Evolutionary conservation across 1,139 yeast species (phyloP).

Genomic region (Debaryomyces subglobosus): DNA sequence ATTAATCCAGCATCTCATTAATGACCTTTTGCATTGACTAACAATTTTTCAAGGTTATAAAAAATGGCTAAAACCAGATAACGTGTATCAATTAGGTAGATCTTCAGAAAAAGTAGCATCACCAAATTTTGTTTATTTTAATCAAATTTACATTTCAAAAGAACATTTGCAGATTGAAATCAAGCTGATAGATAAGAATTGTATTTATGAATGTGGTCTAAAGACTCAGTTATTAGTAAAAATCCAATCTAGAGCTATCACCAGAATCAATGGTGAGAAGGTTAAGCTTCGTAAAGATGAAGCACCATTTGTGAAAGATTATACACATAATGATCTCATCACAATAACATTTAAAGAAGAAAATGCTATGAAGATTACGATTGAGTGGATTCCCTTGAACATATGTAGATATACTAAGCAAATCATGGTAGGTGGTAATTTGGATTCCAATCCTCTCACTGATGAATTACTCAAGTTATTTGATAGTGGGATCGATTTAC

Average conservation of each 20-base stretch:
- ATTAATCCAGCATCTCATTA: background rate
- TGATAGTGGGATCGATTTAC: conserved; percentile 25
- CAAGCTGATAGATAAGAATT: conserved; percentile 13
- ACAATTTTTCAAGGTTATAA: conserved; percentile 2
- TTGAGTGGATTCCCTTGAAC: conserved; percentile 31
- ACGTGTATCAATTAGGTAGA: conserved; percentile 33
- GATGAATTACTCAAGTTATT: conserved; percentile 13
- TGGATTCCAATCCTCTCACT: conserved; percentile 5
- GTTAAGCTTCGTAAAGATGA: conserved; percentile 25
- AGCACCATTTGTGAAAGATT: conserved; percentile 20
- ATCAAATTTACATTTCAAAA: conserved; percentile 33
- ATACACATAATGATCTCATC: conserved; percentile 18
- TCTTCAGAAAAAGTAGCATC: conserved; percentile 22
- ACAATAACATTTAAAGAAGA: conserved; percentile 24
- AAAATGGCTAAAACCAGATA: conserved; percentile 20
- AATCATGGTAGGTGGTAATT: conserved; percentile 1
- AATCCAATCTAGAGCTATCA: conserved; percentile 35
- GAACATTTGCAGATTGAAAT: conserved; percentile 29
- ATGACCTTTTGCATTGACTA: background rate
- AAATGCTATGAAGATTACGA: conserved; percentile 17
- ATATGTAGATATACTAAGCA: conserved; percentile 11
- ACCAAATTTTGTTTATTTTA: conserved; percentile 19
- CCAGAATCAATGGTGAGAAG: conserved; percentile 31
- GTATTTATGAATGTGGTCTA: conserved; percentile 13
- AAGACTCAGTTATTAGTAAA: conserved; percentile 25